Evolutionary conservation across 2,329 filamentous ascomycete genomes (phyloP), one percentile per base, ranked within the genome.

Genomic region (Cladosporium phlei): DNA sequence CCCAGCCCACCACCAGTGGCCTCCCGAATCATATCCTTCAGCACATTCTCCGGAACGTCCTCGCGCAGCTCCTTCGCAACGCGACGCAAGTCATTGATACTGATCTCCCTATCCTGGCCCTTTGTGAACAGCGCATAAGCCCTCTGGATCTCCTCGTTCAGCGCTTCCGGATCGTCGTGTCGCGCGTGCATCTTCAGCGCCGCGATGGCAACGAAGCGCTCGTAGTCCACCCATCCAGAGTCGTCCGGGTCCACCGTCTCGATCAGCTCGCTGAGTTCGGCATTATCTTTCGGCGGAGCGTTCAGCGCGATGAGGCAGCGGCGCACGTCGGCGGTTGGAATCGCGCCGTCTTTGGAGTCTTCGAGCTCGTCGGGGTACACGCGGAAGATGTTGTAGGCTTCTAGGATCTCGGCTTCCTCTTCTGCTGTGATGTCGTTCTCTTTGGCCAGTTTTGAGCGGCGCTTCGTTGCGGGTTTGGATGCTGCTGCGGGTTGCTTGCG

Each of bases 1-100:
- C 73, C 77, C 12, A 85, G 83, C 3, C 77, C 80, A 1, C 87
- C 88, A 2, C 86, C 87, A 66, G 94, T 96, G 38, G 91, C 93
- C 73, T 97, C 91, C 38, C 89, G 72, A 48, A 98, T 85, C 93
- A 98, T 98, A 71, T 96, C 89, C 69, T 80, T 81, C 61, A 98
- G 70, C 61, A 95, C 69, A 38, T 88, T 83, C 59, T 97, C 93
- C 49, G 80, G 79, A 19, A 95, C 83, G 42, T 83, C 88, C 68
- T 95, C 88, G 67, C 88, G 87, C 58, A 98, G 69, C 58, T 88
- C 79, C 56, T 79, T 81, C 32, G 90, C 89, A 45, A 96, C 83
- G 59, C 85, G 76, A 61, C 80, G 79, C 62, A 98, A 69, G 68
- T 95, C 85, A 12, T 77, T 77, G 21, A 97, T 60, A 2, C 86